Percentiles rank a stretch among this genome's conserved stretches.
Conservation (phyloP, 2,329 filamentous ascomycete species). For the Colletotrichum paranaense region DNA sequence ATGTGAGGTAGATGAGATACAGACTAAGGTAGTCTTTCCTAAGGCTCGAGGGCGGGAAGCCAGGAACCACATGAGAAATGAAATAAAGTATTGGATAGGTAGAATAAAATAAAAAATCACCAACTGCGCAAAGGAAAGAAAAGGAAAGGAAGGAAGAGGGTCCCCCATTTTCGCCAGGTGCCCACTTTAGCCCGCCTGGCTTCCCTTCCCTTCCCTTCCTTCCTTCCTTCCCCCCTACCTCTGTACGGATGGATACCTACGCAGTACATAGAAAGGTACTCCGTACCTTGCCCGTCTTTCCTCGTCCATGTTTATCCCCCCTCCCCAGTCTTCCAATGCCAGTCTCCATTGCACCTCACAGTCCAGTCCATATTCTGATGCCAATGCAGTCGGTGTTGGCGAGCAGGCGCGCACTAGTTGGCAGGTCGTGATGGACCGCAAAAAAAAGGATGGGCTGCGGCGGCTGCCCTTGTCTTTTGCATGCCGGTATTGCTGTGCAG, state of each 20-base stretch:
- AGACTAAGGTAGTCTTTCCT: neutral
- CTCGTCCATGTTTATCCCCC: neutral
- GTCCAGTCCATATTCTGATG: neutral
- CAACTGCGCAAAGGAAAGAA: slow-evolving; percentile 4
- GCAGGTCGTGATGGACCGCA: neutral
- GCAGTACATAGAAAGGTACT: too few relatives aligned
- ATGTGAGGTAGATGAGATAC: too few relatives aligned
- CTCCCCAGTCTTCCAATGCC: neutral
- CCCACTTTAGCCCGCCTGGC: slow-evolving; percentile 27
- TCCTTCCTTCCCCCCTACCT: neutral
- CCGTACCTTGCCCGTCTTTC: neutral
- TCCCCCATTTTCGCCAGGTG: slow-evolving; percentile 18
- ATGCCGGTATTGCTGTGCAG: neutral
- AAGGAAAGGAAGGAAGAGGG: neutral
- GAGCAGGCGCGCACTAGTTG: neutral
- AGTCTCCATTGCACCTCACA: too few relatives aligned
- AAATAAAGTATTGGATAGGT: neutral
- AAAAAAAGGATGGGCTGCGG: neutral
- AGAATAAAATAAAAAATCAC: neutral
- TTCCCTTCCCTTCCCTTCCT: slow-evolving; percentile 1
- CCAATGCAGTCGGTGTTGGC: neutral
- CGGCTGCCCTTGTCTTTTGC: neutral
- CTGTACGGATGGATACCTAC: neutral
- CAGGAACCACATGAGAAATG: neutral
- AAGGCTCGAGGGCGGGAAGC: neutral